phyloP scores from a whole-genome alignment of 768 basidiomycete genomes.

The Leccinum obscurum region DNA sequence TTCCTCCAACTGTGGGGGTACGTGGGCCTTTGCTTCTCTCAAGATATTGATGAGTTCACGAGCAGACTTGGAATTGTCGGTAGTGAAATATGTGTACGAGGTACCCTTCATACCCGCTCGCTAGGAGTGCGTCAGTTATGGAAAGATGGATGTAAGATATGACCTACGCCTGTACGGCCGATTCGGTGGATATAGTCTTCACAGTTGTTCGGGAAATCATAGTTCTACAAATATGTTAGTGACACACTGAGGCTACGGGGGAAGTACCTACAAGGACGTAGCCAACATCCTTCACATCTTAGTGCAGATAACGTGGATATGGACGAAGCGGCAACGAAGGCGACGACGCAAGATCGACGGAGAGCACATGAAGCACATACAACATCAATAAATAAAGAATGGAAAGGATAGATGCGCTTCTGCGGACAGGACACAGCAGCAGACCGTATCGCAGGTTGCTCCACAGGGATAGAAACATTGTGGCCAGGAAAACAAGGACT shows the following conservation, averaged over 20 bases:
- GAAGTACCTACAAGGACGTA: conserved; percentile 83
- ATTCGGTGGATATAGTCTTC: conserved; percentile 99
- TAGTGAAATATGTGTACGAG: conserved; percentile 95
- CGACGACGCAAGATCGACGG: conserved; percentile 9
- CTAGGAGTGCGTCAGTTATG: conserved; percentile 39
- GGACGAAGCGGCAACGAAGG: conserved; percentile 23
- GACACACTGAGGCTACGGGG: conserved; percentile 1
- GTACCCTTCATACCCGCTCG: conserved; percentile 91
- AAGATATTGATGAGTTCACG: conserved; percentile 88
- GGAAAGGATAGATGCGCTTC: conserved; percentile 33
- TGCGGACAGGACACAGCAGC: conserved; percentile 29
- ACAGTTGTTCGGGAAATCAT: conserved; percentile 97
- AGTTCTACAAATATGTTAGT: conserved; percentile 58
- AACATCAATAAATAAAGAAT: conserved; percentile 34
- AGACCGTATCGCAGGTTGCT: conserved; percentile 13
- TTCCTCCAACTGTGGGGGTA: conserved; percentile 90
- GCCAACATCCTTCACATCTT: conserved; percentile 99
- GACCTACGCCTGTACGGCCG: conserved; percentile 87
- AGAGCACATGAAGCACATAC: conserved; percentile 34
- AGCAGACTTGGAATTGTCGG: conserved; percentile 92
- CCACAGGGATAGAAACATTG: conserved; percentile 27
- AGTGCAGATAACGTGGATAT: conserved; percentile 31
- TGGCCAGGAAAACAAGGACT: conserved; percentile 25
- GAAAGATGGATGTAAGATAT: conserved; percentile 5
- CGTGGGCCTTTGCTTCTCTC: conserved; percentile 78